Base-by-base conservation (phyloP, 306 rosid species). In the Benincasa hispida region DNA sequence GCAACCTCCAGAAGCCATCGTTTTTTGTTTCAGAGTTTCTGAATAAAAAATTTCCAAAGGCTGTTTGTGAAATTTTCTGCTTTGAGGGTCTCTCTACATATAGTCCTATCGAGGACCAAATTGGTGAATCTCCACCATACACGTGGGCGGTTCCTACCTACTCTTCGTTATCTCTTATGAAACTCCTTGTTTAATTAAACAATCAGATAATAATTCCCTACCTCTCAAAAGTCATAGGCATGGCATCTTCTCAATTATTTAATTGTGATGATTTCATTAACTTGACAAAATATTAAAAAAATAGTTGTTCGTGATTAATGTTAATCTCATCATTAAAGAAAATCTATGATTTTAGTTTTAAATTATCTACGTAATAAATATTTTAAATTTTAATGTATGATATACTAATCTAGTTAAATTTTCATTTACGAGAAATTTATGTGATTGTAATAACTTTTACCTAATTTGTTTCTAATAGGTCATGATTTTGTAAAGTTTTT, bases 71-170 rank as follows among this genome's bases (percentile, higher is more conserved):
- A 12, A 41, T 28, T 81, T 63, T 74, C 24, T 84, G 61, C 12
- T 72, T 78, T 45, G 59, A 4, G 21, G 50, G 4, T 45, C 50
- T 37, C 50, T 50, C 69, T 69, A 73, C 79, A 77, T 86, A 81
- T 81, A 81, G 12, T 1, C 72, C 32, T 54, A 7, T 15, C 10
- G 32, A 37, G 37, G 73, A 9, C 15, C 9, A 8, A 62, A 48
- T 45, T 3, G 80, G 7, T 45, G 18, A 35, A 59, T 25, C 55
- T 80, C 84, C 76, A 79, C 87, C 87, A 37, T 59, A 79, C 87
- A 83, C 82, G 84, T 86, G 85, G 79, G 11, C n/a, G 72, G 77
- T 50, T 61, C 75, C 32, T 37, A 35, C 13, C 47, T 67, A 21
- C 12, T 1, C 11, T 69, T 68, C 56, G 13, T 42, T 17, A 69